phyloP scores from a whole-genome alignment of 257 asterid genomes.

The Fraxinus anomala region DNA sequence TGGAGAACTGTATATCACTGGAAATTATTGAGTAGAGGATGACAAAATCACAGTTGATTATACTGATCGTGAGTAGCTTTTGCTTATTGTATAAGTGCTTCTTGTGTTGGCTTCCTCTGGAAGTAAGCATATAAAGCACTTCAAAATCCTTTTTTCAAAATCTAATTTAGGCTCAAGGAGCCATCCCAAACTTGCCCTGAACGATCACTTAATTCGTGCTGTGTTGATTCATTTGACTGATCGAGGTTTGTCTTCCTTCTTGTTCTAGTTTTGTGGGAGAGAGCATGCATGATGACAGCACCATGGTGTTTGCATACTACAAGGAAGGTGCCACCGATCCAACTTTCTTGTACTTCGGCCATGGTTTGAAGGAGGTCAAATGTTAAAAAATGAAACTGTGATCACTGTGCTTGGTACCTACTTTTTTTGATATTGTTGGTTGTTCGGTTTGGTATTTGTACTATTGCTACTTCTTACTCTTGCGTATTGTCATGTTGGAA shows the following conservation, averaged over 20 bases:
- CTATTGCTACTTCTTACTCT: background rate
- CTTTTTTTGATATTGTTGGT: constrained; percentile 4
- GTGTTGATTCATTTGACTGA: background rate
- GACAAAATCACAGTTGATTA: background rate
- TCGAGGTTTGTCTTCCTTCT: background rate
- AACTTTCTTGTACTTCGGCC: constrained; percentile 74
- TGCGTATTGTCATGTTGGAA: constrained; percentile 6
- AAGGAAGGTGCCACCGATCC: constrained; percentile 82
- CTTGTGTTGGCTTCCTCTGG: no score
- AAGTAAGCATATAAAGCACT: no score
- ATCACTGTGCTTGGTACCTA: background rate
- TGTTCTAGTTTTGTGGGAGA: constrained; percentile 77
- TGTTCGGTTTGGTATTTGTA: background rate
- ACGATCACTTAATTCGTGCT: no score
- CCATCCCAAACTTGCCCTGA: no score
- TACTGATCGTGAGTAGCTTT: background rate
- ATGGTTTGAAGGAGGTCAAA: constrained; percentile 84
- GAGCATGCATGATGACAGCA: constrained; percentile 75
- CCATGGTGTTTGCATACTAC: constrained; percentile 85
- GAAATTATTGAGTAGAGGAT: background rate
- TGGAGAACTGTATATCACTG: background rate
- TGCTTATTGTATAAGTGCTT: no score
- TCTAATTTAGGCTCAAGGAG: no score
- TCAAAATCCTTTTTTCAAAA: no score
- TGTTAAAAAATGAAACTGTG: constrained; percentile 40